These are phyloP conservation scores for Eremothecium gossypii DNA, from an alignment of 1,139 yeast genomes.

Conservation along the genomic window DNA sequence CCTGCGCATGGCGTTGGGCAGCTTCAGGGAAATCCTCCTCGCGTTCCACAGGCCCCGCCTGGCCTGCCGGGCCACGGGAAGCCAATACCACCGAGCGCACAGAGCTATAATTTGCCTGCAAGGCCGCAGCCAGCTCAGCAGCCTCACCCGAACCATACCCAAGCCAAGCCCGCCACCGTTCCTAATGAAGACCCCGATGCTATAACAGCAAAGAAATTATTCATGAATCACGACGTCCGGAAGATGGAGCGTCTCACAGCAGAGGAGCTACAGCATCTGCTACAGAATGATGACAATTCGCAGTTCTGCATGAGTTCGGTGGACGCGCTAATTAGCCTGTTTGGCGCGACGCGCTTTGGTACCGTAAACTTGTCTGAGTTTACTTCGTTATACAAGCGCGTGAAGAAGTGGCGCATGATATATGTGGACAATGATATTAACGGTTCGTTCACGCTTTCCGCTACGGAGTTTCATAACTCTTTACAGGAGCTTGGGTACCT, in stretches of 20 bases:
- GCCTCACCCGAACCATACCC: background rate
- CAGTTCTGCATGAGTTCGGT: slow-evolving; percentile 28
- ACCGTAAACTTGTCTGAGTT: slow-evolving; percentile 28
- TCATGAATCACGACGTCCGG: slow-evolving; percentile 26
- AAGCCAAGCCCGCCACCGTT: background rate
- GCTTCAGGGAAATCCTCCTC: no score
- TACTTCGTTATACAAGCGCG: slow-evolving; percentile 27
- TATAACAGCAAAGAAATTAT: slow-evolving; percentile 24
- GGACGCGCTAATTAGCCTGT: slow-evolving; percentile 28
- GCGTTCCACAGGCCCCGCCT: background rate
- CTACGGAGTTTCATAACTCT: slow-evolving; percentile 28
- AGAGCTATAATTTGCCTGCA: background rate
- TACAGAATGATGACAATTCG: slow-evolving; percentile 30
- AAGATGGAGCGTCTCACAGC: slow-evolving; percentile 27
- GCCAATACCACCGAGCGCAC: background rate
- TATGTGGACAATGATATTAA: slow-evolving; percentile 32
- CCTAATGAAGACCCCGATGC: slow-evolving; percentile 16
- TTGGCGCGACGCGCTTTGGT: slow-evolving; percentile 30
- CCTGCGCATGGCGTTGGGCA: no score
- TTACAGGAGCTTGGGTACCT: slow-evolving; percentile 28
- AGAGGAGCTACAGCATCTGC: slow-evolving; percentile 27
- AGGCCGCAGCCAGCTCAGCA: background rate
- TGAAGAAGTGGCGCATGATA: slow-evolving; percentile 29
- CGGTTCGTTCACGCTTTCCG: slow-evolving; percentile 26
- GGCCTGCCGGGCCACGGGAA: background rate